A percentile compares a stretch with the other conserved stretches of the same genome.
Evolutionary conservation across 345 rosid genomes (phyloP).

Genomic region (Lenwebbia sp.): DNA sequence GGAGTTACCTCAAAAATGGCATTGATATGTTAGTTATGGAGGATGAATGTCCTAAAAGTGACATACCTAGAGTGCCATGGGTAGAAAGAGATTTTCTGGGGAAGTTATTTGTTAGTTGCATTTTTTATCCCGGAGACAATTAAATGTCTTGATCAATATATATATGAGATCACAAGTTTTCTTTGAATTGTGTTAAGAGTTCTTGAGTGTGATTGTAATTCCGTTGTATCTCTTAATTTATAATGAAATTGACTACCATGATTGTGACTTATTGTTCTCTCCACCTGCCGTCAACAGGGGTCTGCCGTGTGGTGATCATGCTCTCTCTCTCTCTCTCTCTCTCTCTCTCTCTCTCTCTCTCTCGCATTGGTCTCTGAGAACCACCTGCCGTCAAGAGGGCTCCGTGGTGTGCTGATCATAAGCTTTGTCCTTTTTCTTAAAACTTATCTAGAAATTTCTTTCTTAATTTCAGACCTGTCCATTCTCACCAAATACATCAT

Average conservation of each 20-base stretch:
- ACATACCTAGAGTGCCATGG: neutral
- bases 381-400: neutral
- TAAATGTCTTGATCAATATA: too few relatives aligned
- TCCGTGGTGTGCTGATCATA: neutral
- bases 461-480: neutral
- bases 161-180: neutral
- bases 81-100: neutral
- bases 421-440: neutral
- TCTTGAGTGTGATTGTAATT: neutral
- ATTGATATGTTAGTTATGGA: neutral
- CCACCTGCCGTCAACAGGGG: neutral
- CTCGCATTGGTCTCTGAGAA: neutral
- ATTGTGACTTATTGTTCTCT: neutral
- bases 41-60: neutral
- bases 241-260: neutral
- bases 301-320: neutral
- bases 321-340: neutral
- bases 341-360: neutral
- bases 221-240: neutral
- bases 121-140: too few relatives aligned
- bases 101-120: neutral
- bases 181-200: neutral
- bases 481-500: neutral
- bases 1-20: neutral
- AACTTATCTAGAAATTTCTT: neutral